Evolutionary conservation across 441 rosid genomes (phyloP).

Genomic region (Erodium moschatum): DNA sequence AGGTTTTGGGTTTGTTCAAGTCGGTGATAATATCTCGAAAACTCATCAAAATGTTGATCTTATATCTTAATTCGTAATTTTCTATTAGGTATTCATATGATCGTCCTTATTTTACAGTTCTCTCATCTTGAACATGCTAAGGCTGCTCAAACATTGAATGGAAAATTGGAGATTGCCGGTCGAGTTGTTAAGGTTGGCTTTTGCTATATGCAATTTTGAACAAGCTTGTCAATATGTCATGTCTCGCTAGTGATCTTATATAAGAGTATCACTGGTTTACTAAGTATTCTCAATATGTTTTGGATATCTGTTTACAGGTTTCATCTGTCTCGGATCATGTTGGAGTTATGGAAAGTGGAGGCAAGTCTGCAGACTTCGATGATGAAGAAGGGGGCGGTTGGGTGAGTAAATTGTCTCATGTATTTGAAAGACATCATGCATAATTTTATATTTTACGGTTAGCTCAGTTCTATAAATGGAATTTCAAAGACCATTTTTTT

Average conservation of each 20-base stretch:
- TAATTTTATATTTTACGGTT: not conserved
- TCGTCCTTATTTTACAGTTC: slow-evolving; percentile 38
- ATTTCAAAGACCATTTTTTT: not conserved
- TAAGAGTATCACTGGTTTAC: slow-evolving; percentile 6
- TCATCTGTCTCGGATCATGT: slow-evolving; percentile 86
- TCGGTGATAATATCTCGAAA: slow-evolving; percentile 28
- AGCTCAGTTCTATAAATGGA: not conserved
- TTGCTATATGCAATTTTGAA: slow-evolving; percentile 4
- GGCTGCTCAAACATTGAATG: slow-evolving; percentile 78
- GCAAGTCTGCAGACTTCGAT: slow-evolving; percentile 86
- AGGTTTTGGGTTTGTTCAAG: slow-evolving; percentile 94
- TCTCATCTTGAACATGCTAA: slow-evolving; percentile 81
- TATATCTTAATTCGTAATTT: not conserved
- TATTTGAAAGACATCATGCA: slow-evolving; percentile 7
- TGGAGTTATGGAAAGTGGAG: slow-evolving; percentile 53
- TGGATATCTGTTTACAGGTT: slow-evolving; percentile 34
- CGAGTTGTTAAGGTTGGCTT: slow-evolving; percentile 64
- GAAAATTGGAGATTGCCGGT: slow-evolving; percentile 84
- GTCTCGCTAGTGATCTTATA: too few relatives aligned
- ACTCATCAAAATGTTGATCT: not conserved
- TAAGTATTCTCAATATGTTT: slow-evolving; percentile 6
- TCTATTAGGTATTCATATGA: not conserved
- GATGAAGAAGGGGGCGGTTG: slow-evolving; percentile 93
- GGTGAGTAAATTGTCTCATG: slow-evolving; percentile 36
- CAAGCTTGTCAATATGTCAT: slow-evolving; percentile 1